A percentile compares a stretch with the other conserved stretches of the same genome.
These are phyloP conservation scores for Podaxis sp. DNA, from an alignment of 768 basidiomycete species.

Conservation along the genomic window DNA sequence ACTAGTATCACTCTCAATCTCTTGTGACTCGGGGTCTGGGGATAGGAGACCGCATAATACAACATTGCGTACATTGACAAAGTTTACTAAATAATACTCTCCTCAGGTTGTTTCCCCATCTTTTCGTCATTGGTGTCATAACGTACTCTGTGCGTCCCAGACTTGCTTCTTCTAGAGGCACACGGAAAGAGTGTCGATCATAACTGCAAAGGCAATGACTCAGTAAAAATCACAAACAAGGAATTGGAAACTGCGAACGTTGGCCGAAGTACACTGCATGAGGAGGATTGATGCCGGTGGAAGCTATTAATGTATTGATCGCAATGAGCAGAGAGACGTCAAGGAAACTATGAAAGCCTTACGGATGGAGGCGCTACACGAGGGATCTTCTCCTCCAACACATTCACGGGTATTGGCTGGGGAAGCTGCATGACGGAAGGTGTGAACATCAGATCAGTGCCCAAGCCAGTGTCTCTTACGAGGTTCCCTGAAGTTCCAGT, in stretches of 20 bases:
- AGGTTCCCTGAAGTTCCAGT: constrained; percentile 50
- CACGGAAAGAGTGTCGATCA: not conserved
- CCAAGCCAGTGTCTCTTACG: constrained; percentile 15
- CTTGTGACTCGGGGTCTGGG: no score
- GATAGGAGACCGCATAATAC: no score
- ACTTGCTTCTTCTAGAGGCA: not conserved
- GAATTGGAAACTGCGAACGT: constrained; percentile 27
- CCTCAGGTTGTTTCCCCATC: no score
- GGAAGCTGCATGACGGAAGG: constrained; percentile 23
- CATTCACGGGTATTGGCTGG: constrained; percentile 41
- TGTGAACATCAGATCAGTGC: not conserved
- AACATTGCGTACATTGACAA: no score
- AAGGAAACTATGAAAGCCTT: constrained; percentile 15
- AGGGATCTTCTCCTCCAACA: constrained; percentile 43
- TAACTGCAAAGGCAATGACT: not conserved
- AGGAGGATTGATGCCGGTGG: constrained; percentile 46
- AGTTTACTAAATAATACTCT: not conserved
- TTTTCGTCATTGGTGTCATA: no score
- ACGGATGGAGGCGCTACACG: constrained; percentile 51
- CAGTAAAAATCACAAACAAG: not conserved
- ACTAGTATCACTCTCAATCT: no score
- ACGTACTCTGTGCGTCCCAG: not conserved
- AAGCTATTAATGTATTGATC: constrained; percentile 29
- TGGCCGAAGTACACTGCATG: constrained; percentile 48
- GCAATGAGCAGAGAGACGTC: not conserved